phyloP scores from a whole-genome alignment of 441 rosid genomes.

The Mallotus japonicus region DNA sequence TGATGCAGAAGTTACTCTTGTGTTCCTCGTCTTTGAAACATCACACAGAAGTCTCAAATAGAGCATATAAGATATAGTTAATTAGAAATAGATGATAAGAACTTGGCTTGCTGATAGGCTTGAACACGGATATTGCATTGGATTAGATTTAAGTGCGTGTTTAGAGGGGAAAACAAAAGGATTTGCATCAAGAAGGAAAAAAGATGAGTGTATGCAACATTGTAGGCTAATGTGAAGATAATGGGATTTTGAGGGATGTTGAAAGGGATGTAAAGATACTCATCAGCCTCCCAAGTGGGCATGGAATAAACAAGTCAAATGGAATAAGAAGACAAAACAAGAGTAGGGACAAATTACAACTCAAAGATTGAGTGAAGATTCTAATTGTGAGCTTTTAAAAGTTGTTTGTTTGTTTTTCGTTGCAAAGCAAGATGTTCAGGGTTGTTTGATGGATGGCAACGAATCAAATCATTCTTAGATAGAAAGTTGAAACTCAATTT shows the following conservation, averaged over 20 bases:
- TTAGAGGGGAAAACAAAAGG: neutral
- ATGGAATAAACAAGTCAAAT: neutral
- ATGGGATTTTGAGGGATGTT: neutral
- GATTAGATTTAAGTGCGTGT: neutral
- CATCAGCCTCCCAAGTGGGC: neutral
- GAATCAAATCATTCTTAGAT: constrained; percentile 9
- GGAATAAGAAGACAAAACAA: constrained; percentile 12
- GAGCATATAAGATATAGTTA: neutral
- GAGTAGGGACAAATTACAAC: constrained; percentile 20
- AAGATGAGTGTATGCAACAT: neutral
- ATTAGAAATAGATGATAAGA: neutral
- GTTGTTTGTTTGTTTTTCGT: neutral
- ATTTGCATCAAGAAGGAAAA: neutral
- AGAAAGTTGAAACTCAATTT: neutral
- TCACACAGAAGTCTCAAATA: too few relatives aligned
- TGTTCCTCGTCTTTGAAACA: neutral
- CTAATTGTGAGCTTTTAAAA: neutral
- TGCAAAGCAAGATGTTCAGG: neutral
- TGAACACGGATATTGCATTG: neutral
- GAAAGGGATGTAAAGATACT: neutral
- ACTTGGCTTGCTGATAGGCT: neutral
- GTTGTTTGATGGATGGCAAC: neutral
- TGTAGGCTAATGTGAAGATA: neutral
- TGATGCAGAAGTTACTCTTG: neutral
- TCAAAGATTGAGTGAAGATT: neutral